Percentiles rank a stretch among this genome's conserved stretches.
phyloP scores from a whole-genome alignment of 2,329 filamentous ascomycete genomes.

The Ceratocystiopsis minuta region DNA sequence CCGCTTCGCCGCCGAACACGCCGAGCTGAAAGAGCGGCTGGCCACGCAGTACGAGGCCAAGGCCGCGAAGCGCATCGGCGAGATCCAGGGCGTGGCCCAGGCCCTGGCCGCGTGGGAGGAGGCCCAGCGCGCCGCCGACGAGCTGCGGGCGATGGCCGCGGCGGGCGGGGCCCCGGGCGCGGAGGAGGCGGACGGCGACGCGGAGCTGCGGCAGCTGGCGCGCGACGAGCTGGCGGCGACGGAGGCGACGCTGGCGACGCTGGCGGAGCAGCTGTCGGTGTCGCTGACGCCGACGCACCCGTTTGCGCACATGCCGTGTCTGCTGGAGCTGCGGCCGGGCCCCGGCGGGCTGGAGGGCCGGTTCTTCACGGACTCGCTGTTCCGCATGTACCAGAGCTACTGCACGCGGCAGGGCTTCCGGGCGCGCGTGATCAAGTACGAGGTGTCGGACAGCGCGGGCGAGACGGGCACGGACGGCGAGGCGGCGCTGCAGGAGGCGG shows the following conservation, averaged over 20 bases:
- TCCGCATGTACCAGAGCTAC: slow-evolving; percentile 70
- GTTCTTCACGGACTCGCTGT: slow-evolving; percentile 71
- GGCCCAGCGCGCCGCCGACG: slow-evolving; percentile 31
- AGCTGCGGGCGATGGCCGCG: slow-evolving; percentile 32
- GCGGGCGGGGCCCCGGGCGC: slow-evolving; percentile 20
- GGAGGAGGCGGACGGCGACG: slow-evolving; percentile 35
- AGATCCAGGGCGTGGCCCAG: slow-evolving; percentile 37
- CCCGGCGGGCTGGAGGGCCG: slow-evolving; percentile 83
- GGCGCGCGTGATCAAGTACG: slow-evolving; percentile 58
- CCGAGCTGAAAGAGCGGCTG: slow-evolving; percentile 31
- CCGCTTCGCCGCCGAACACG: slow-evolving; percentile 38
- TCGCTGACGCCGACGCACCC: slow-evolving; percentile 75
- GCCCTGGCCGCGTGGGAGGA: slow-evolving; percentile 42
- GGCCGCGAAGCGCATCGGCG: slow-evolving; percentile 41
- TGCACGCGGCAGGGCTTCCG: slow-evolving; percentile 53
- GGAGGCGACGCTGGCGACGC: slow-evolving; percentile 36
- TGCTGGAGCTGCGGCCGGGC: slow-evolving; percentile 82
- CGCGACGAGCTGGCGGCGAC: slow-evolving; percentile 64
- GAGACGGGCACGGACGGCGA: slow-evolving; percentile 38
- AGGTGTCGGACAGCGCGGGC: slow-evolving; percentile 49
- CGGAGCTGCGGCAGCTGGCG: slow-evolving; percentile 61
- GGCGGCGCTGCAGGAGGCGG: slow-evolving; percentile 62
- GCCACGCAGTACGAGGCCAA: slow-evolving; percentile 36
- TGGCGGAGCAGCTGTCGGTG: slow-evolving; percentile 52
- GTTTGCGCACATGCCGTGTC: slow-evolving; percentile 75